A percentile compares a stretch with the other conserved stretches of the same genome.
phyloP scores from a whole-genome alignment of 2,329 filamentous ascomycete species.

The Ophiocordyceps camponoti-leonardi region DNA sequence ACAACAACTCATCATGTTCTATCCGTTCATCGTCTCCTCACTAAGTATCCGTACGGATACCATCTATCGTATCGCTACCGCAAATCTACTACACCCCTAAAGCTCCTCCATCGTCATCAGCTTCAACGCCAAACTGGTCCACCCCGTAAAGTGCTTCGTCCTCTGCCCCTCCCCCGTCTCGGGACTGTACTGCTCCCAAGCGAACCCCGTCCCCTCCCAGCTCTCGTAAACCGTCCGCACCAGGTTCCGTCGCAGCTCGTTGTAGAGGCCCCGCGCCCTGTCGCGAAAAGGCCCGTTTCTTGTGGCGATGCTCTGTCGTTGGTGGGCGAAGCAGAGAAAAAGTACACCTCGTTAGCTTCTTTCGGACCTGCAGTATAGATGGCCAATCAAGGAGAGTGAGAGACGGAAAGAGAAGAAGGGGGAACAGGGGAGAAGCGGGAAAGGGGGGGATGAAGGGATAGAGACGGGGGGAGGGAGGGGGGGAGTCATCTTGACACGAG shows the following conservation, averaged over 20 bases:
- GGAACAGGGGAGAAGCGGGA: neutral
- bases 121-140: slow-evolving; percentile 97
- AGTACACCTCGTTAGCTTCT: neutral
- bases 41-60: too few species aligned
- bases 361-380: too few species aligned
- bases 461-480: too few species aligned
- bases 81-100: too few species aligned
- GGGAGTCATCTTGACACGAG: too few species aligned
- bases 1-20: too few species aligned
- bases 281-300: slow-evolving; percentile 49
- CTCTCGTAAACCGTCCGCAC: slow-evolving; percentile 76
- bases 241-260: slow-evolving; percentile 60
- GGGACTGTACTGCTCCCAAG: slow-evolving; percentile 96
- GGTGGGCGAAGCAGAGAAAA: too few species aligned
- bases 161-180: slow-evolving; percentile 86
- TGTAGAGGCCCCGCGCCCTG: slow-evolving; percentile 59
- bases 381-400: neutral
- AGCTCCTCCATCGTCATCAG: slow-evolving; percentile 83
- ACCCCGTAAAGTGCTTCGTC: slow-evolving; percentile 95
- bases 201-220: slow-evolving; percentile 87
- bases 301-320: slow-evolving; percentile 38
- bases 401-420: neutral
- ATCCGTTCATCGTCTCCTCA: too few species aligned
- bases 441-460: too few species aligned
- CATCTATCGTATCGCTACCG: too few species aligned